Evolutionary conservation across 352 stramenopile species (phyloP).

Genomic region (Phytopythium oedochilum): DNA sequence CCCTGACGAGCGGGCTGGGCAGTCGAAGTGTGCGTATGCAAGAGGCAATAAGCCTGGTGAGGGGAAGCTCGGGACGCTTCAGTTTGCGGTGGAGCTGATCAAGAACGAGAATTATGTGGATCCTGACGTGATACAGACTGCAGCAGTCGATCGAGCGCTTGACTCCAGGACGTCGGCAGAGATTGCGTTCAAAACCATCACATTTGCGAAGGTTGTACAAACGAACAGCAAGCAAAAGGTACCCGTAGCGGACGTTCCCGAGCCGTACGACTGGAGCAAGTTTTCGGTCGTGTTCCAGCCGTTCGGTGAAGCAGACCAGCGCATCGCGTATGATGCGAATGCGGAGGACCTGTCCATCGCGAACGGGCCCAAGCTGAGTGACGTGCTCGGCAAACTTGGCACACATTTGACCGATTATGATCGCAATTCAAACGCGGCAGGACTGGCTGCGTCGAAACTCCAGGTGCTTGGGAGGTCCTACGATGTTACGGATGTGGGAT

Average conservation of each 20-base stretch:
- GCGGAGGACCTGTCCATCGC: conserved; percentile 34
- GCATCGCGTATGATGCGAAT: conserved; percentile 38
- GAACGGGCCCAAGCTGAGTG: conserved; percentile 27
- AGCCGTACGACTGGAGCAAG: conserved; percentile 26
- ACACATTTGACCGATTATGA: neutral
- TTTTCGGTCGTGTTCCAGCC: conserved; percentile 45
- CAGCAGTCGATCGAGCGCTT: conserved; percentile 15
- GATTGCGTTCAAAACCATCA: conserved; percentile 25
- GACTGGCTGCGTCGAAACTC: neutral
- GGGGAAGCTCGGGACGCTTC: conserved; percentile 48
- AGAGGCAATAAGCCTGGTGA: conserved; percentile 39
- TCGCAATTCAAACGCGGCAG: neutral
- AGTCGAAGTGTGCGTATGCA: conserved; percentile 21
- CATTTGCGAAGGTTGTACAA: neutral
- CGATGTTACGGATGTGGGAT: conserved; percentile 45
- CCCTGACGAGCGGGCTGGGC: conserved; percentile 25
- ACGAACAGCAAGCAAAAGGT: neutral
- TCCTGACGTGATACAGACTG: conserved; percentile 8
- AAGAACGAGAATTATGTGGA: conserved; percentile 60
- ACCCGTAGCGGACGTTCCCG: neutral
- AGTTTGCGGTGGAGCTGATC: conserved; percentile 45
- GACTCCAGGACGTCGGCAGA: conserved; percentile 51
- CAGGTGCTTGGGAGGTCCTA: conserved; percentile 52
- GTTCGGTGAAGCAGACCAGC: conserved; percentile 35
- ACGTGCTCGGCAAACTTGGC: conserved; percentile 17